phyloP scores from a whole-genome alignment of 805 yeast genomes.

The Maudiozyma barnettii region DNA sequence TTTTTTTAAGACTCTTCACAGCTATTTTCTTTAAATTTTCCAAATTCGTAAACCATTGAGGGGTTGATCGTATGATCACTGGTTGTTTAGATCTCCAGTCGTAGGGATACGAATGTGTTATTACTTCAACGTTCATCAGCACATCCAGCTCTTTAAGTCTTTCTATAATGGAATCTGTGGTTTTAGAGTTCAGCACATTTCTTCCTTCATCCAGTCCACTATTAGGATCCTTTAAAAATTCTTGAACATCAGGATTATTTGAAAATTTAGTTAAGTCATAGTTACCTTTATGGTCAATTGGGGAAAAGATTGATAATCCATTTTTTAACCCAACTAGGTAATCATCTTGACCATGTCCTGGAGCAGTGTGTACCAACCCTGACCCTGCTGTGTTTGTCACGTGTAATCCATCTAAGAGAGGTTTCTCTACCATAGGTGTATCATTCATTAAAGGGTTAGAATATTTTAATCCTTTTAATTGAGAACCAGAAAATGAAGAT shows the following conservation, averaged over 20 bases:
- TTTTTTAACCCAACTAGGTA: constrained; percentile 56
- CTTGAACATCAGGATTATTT: constrained; percentile 3
- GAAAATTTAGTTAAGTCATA: constrained; percentile 44
- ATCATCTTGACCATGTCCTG: constrained; percentile 96
- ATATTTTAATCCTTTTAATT: constrained; percentile 38
- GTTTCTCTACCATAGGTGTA: constrained; percentile 22
- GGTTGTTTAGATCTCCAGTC: constrained; percentile 97
- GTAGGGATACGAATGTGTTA: constrained; percentile 82
- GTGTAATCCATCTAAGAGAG: constrained; percentile 69
- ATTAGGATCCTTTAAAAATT: constrained; percentile 10
- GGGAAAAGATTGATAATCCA: constrained; percentile 54
- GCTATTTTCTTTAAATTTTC: constrained; percentile 61
- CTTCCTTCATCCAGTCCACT: constrained; percentile 31
- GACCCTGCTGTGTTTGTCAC: constrained; percentile 81
- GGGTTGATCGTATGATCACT: constrained; percentile 87
- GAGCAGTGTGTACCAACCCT: constrained; percentile 94
- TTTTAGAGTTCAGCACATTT: constrained; percentile 49
- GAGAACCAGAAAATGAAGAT: constrained; percentile 33
- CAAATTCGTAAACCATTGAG: constrained; percentile 94
- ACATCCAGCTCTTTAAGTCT: constrained; percentile 34
- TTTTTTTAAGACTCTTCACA: constrained; percentile 46
- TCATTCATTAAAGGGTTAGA: constrained; percentile 44
- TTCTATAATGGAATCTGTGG: constrained; percentile 39
- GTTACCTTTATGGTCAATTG: constrained; percentile 69
- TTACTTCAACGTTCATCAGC: constrained; percentile 41